phyloP scores from a whole-genome alignment of 2,329 filamentous ascomycete genomes.

The Gnomoniopsis sp. region DNA sequence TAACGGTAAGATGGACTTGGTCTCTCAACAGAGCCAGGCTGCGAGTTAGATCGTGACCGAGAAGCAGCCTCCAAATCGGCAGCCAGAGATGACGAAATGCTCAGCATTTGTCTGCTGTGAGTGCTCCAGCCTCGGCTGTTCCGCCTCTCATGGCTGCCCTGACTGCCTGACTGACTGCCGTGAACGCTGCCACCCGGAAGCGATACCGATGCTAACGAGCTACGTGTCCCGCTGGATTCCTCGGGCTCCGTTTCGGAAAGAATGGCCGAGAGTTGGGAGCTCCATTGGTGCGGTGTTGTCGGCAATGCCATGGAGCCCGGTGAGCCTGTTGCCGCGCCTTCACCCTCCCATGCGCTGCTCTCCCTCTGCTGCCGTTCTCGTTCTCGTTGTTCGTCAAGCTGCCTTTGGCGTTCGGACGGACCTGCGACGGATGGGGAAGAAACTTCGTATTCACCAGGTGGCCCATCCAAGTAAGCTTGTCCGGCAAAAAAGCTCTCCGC shows the following conservation, averaged over 20 bases:
- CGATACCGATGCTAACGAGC: conserved; percentile 37
- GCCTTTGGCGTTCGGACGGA: conserved; percentile 17
- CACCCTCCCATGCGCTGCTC: conserved; percentile 14
- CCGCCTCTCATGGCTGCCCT: conserved; percentile 36
- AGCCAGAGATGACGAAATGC: conserved; percentile 53
- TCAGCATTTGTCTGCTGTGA: conserved; percentile 53
- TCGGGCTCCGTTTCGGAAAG: conserved; percentile 57
- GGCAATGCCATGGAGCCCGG: conserved; percentile 39
- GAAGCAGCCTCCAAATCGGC: conserved; percentile 39
- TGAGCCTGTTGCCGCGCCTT: conserved; percentile 24
- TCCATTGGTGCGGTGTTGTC: conserved; percentile 56
- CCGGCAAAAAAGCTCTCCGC: conserved; percentile 34
- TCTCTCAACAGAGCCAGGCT: conserved; percentile 45
- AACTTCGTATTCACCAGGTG: conserved; percentile 20
- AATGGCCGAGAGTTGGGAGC: conserved; percentile 61
- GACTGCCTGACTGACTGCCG: conserved; percentile 3
- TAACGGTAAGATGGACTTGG: conserved; percentile 41
- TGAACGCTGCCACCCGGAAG: conserved; percentile 9
- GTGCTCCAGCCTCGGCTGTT: conserved; percentile 44
- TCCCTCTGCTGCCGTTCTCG: conserved; percentile 12
- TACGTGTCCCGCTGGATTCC: conserved; percentile 44
- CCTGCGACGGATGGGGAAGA: conserved; percentile 16
- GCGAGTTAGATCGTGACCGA: conserved; percentile 36
- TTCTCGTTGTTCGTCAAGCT: conserved; percentile 17
- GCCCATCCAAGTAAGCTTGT: conserved; percentile 37